Base-by-base conservation (phyloP, 2,329 filamentous ascomycete genomes). In the Phialocephala sp. region DNA sequence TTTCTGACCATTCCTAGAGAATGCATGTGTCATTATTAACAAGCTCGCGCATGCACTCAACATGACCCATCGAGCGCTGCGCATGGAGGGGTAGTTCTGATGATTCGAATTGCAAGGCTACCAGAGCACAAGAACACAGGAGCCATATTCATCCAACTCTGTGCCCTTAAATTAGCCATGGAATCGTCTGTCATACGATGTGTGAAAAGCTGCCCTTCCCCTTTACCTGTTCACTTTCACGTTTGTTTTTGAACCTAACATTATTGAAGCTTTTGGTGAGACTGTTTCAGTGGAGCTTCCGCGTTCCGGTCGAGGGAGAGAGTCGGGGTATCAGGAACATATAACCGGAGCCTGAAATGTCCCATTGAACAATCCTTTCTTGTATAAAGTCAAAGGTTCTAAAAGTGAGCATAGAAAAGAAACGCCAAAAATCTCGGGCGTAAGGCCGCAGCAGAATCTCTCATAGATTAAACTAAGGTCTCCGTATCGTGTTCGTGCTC, bases 201-300 rank as follows among this genome's bases (percentile, higher is more conserved):
- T 12, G n/a, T 35, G 3, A 32, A 32, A 12, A 35, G 15, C 4
- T 35, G 15, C 24, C 14, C 50, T 54, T 35, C 27, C 50, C 50
- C 14, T 54, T 35, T 35, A 52, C 6, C 14, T 32, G 24, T 32
- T 54, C 32, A 15, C 50, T 27, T 54, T 18, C 18, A 24, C 27
- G 14, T 54, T 54, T 27, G 50, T 32, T 35, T 54, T 54, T 27
- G 11, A 50, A 11, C n/a, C 20, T n/a, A 22, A 20, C 11, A 32
- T 32, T 18, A 35, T 54, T 35, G 50, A 32, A 59, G 56, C n/a
- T 45, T 41, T 60, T 22, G 39, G 41, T 47, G 39, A 47, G 58
- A 59, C 57, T 50, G 58, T 60, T 52, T 60, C 43, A 60, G 32
- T 20, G 45, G 55, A 24, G 14, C 37, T 59, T 59, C 36, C 37